Percentiles rank a stretch among this genome's conserved stretches.
Evolutionary conservation across 768 basidiomycete species (phyloP).

Genomic region (Trametes coccinea): DNA sequence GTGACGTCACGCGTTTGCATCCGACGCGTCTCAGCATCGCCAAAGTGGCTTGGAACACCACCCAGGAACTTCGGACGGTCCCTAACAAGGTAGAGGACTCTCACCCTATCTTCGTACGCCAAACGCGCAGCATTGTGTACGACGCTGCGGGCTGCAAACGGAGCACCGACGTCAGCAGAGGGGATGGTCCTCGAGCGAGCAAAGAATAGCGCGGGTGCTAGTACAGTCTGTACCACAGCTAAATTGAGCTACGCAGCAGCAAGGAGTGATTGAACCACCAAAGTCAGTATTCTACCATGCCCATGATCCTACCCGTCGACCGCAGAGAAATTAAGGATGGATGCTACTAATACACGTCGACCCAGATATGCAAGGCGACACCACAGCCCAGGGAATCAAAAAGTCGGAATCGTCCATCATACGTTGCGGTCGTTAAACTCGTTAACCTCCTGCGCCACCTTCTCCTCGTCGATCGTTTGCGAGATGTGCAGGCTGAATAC

Average conservation of each 20-base stretch:
- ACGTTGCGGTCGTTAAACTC: slow-evolving; percentile 12
- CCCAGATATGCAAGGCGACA: background rate
- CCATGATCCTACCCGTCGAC: background rate
- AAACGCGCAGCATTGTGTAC: too few species aligned
- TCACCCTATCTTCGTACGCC: too few species aligned
- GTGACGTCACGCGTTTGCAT: background rate
- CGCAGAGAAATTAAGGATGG: background rate
- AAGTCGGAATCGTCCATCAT: background rate
- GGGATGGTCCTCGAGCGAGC: too few species aligned
- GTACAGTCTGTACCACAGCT: too few species aligned
- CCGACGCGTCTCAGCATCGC: background rate
- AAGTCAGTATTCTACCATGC: background rate
- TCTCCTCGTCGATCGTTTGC: slow-evolving; percentile 17
- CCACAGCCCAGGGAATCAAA: background rate
- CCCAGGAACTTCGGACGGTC: too few species aligned
- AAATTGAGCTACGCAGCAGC: too few species aligned
- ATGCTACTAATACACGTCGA: background rate
- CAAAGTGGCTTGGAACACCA: background rate
- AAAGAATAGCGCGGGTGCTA: too few species aligned
- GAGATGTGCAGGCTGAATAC: slow-evolving; percentile 17
- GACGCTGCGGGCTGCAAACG: too few species aligned
- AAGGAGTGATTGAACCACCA: background rate
- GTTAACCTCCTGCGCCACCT: slow-evolving; percentile 12
- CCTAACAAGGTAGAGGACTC: too few species aligned
- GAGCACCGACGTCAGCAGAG: too few species aligned